Base-by-base conservation (phyloP, 768 basidiomycete genomes). In the Leccinum boreale region DNA sequence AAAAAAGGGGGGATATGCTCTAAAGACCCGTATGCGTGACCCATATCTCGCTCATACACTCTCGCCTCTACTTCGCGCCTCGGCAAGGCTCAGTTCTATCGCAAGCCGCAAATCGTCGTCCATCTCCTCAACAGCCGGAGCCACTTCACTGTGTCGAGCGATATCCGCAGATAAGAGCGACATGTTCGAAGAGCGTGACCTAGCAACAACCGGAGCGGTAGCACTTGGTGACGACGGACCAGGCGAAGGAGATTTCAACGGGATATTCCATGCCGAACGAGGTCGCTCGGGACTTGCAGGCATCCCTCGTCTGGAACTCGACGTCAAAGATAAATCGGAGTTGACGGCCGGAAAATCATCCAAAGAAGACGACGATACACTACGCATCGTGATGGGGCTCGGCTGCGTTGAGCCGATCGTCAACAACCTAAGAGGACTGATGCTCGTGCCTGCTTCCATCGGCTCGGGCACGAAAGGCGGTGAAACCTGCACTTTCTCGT, bases 51-150 rank as follows among this genome's bases (percentile, higher is more conserved):
- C 26, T 65, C 57, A 70, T 15, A 50, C 53, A 6, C 19, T 33
- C 3, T 62, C 56, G 0, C 49, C 62, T 24, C 45, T 60, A 39
- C 65, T 65, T 44, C 36, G 58, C 2, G 62, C 66, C 52, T 90
- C 89, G 1, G 81, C 85, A 24, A 90, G 77, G 67, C 89, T 90
- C 69, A 90, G 67, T 70, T 86, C 85, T 12, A 90, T 79, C 11
- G 83, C 88, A 60, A 84, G 79, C 50, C 72, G 77, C 67, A 90
- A 62, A 61, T 90, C 87, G 15, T 81, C 85, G 57, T 90, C 87
- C 62, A 84, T 78, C 15, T 80, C 78, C 10, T 77, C 77, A 6
- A 10, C 39, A 21, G 53, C 56, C 11, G 35, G 48, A 1, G 61
- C 6, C 4, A 5, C 7, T 10, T 54, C 35, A n/a, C 5, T 26